These are phyloP conservation scores for Solanum virginianum DNA, from an alignment of 257 asterid genomes.

Conservation along the genomic window DNA sequence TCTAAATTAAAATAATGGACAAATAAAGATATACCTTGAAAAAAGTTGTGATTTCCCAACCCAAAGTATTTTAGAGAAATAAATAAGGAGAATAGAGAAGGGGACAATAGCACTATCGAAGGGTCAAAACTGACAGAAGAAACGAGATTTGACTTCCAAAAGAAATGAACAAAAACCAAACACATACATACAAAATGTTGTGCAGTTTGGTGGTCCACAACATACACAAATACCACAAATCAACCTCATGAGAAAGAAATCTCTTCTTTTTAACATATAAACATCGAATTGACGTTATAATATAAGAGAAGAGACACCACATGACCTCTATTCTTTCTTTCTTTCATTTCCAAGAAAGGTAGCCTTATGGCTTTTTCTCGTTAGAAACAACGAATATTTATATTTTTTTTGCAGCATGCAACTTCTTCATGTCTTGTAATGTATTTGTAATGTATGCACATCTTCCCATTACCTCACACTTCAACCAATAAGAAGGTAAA, in stretches of 20 bases:
- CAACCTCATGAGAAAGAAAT: neutral
- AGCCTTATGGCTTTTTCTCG: slow-evolving; percentile 8
- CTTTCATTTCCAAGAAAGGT: slow-evolving; percentile 32
- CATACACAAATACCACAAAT: neutral
- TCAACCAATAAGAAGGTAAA: neutral
- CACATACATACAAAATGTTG: neutral
- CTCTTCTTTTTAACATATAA: neutral
- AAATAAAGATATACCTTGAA: no score
- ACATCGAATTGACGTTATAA: neutral
- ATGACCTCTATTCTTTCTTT: neutral
- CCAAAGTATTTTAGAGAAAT: neutral
- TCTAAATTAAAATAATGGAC: no score
- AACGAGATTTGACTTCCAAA: neutral
- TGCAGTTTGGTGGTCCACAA: slow-evolving; percentile 7
- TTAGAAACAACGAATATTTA: slow-evolving; percentile 11
- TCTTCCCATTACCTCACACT: neutral
- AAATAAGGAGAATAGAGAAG: neutral
- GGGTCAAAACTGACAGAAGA: neutral
- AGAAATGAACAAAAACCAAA: neutral
- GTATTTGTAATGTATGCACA: no score
- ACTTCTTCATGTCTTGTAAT: neutral
- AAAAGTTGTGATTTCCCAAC: neutral
- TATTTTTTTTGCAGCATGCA: neutral
- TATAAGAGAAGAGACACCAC: neutral
- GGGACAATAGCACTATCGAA: neutral